Evolutionary conservation across 2,329 filamentous ascomycete genomes (phyloP).

Genomic region (Cladosporium sp.): DNA sequence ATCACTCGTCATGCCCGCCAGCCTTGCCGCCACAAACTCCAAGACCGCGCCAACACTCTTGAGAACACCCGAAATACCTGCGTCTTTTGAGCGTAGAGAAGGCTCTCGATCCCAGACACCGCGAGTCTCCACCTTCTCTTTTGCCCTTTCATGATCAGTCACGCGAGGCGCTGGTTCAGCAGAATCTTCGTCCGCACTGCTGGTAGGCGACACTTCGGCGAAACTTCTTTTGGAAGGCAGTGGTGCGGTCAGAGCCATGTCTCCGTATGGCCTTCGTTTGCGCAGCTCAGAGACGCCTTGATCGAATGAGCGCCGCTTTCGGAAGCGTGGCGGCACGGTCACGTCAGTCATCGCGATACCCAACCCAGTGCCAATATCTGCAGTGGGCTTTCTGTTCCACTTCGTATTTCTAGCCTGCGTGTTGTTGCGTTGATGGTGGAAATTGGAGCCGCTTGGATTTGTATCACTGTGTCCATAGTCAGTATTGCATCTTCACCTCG

Average conservation of each 20-base stretch:
- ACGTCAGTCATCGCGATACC: neutral
- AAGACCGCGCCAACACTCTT: constrained; percentile 19
- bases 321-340: neutral
- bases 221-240: constrained; percentile 4
- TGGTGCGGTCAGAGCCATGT: constrained; percentile 10
- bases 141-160: neutral
- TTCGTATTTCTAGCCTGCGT: neutral
- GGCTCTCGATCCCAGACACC: neutral
- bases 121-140: no score
- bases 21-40: constrained; percentile 17
- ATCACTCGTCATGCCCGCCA: constrained; percentile 20
- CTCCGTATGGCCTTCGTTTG: neutral
- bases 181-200: no score
- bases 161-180: neutral
- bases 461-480: no score
- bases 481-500: no score
- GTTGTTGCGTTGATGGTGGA: neutral
- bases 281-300: neutral
- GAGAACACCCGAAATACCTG: constrained; percentile 12
- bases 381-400: neutral
- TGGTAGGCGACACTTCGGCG: neutral
- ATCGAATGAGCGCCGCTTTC: neutral
- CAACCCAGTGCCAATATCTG: neutral
- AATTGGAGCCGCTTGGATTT: no score
- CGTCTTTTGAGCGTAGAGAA: neutral